Percentiles rank a stretch among this genome's conserved stretches.
These are phyloP conservation scores for Penicillium coprophilum DNA, from an alignment of 495 filamentous ascomycete species.

Conservation along the genomic window DNA sequence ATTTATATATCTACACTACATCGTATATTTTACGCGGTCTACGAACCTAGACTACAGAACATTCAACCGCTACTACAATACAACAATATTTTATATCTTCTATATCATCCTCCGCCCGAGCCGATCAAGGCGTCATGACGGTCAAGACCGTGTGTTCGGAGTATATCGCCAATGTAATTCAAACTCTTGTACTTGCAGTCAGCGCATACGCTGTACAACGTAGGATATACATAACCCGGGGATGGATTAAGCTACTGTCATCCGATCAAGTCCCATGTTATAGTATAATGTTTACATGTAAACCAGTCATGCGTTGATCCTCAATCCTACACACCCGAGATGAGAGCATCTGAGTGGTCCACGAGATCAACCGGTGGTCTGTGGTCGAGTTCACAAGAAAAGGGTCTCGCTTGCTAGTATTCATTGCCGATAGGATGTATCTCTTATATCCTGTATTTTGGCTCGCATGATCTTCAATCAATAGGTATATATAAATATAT, in stretches of 20 bases:
- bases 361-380: background rate
- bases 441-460: background rate
- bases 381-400: background rate
- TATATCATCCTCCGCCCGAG: no score
- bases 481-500: constrained; percentile 1
- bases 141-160: background rate
- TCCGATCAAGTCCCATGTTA: background rate
- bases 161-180: background rate
- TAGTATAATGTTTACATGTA: background rate
- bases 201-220: background rate
- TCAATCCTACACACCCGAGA: background rate
- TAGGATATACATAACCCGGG: background rate
- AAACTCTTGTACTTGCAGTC: background rate
- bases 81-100: no score
- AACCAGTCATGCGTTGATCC: background rate
- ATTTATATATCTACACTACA: no score
- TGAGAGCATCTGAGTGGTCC: background rate
- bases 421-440: background rate
- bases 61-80: no score
- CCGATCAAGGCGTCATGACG: background rate
- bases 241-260: constrained; percentile 1
- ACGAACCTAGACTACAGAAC: no score
- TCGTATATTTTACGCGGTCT: no score
- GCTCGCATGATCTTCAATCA: background rate
- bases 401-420: no score